Percentiles rank a stretch among this genome's conserved stretches.
Evolutionary conservation across 805 yeast genomes (phyloP).

Genomic region (Phaffomyces thermotolerans): DNA sequence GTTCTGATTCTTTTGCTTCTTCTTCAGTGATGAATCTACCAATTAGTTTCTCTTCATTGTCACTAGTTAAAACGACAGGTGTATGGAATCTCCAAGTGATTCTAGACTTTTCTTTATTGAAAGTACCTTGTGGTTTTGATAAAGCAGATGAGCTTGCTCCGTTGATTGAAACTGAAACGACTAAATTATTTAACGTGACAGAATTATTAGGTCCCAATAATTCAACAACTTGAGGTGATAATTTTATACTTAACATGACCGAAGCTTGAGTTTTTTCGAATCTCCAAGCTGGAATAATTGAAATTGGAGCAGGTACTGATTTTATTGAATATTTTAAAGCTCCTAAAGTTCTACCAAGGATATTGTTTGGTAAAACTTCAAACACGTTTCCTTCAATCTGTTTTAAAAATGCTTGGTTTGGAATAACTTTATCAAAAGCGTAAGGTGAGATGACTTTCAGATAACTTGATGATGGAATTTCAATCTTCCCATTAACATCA

Average conservation of each 20-base stretch:
- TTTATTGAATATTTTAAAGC: slow-evolving; percentile 69
- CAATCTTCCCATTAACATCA: slow-evolving; percentile 12
- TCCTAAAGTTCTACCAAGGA: slow-evolving; percentile 62
- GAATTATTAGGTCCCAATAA: slow-evolving; percentile 30
- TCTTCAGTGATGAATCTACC: slow-evolving; percentile 82
- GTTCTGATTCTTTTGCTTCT: slow-evolving; percentile 59
- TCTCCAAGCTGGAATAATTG: slow-evolving; percentile 82
- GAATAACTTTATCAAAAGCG: slow-evolving; percentile 37
- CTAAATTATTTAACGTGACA: slow-evolving; percentile 31
- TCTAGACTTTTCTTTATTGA: slow-evolving; percentile 77
- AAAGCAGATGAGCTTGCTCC: slow-evolving; percentile 69
- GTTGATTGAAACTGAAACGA: slow-evolving; percentile 46
- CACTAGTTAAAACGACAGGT: slow-evolving; percentile 29
- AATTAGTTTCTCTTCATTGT: slow-evolving; percentile 59
- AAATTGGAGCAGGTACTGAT: slow-evolving; percentile 53
- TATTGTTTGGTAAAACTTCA: slow-evolving; percentile 40
- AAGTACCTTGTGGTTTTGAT: slow-evolving; percentile 88
- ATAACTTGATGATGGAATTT: slow-evolving; percentile 36
- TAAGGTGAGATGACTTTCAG: slow-evolving; percentile 35
- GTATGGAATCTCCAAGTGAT: slow-evolving; percentile 73
- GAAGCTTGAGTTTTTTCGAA: slow-evolving; percentile 81
- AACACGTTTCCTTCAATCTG: slow-evolving; percentile 37
- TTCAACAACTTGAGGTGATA: slow-evolving; percentile 39
- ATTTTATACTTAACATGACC: slow-evolving; percentile 64
- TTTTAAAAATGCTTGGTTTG: slow-evolving; percentile 49